phyloP scores from a whole-genome alignment of 2,329 filamentous ascomycete genomes.

The Pseudogymnoascus sp. region DNA sequence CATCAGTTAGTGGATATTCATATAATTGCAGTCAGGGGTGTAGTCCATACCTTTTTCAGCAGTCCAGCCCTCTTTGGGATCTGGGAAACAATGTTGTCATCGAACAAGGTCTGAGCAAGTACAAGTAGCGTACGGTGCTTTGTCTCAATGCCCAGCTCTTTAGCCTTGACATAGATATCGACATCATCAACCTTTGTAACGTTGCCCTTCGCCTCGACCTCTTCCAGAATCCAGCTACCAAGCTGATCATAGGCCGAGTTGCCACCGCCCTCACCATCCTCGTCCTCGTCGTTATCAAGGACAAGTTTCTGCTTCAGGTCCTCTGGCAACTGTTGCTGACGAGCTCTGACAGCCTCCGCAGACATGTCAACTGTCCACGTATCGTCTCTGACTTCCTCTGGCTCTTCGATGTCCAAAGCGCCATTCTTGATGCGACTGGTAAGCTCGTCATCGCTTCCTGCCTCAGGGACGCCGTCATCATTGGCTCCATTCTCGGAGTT shows the following conservation, averaged over 20 bases:
- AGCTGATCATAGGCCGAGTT: slow-evolving; percentile 80
- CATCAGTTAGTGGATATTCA: slow-evolving; percentile 5
- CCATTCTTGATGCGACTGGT: slow-evolving; percentile 63
- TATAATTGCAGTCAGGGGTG: slow-evolving; percentile 15
- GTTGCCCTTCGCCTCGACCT: slow-evolving; percentile 62
- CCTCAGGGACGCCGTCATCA: slow-evolving; percentile 49
- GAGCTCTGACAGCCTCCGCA: slow-evolving; percentile 87
- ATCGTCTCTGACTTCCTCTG: slow-evolving; percentile 65
- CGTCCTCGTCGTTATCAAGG: slow-evolving; percentile 69
- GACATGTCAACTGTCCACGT: slow-evolving; percentile 97
- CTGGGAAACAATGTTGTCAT: slow-evolving; percentile 81
- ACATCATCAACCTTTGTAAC: slow-evolving; percentile 77
- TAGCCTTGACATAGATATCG: slow-evolving; percentile 91
- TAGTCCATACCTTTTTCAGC: slow-evolving; percentile 67
- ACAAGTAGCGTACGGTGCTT: slow-evolving; percentile 93
- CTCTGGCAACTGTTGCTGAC: slow-evolving; percentile 83
- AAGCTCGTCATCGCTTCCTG: slow-evolving; percentile 84
- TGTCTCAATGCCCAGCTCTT: slow-evolving; percentile 85
- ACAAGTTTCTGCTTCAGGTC: slow-evolving; percentile 91
- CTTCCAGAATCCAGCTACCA: slow-evolving; percentile 79
- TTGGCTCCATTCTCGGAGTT: slow-evolving; percentile 49
- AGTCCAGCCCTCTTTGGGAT: slow-evolving; percentile 75
- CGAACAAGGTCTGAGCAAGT: slow-evolving; percentile 86
- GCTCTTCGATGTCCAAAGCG: slow-evolving; percentile 62
- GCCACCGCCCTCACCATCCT: slow-evolving; percentile 66